Percentiles rank a stretch among this genome's conserved stretches.
These are phyloP conservation scores for Saccharomycopsis sp. DNA, from an alignment of 805 yeast genomes.

Conservation along the genomic window DNA sequence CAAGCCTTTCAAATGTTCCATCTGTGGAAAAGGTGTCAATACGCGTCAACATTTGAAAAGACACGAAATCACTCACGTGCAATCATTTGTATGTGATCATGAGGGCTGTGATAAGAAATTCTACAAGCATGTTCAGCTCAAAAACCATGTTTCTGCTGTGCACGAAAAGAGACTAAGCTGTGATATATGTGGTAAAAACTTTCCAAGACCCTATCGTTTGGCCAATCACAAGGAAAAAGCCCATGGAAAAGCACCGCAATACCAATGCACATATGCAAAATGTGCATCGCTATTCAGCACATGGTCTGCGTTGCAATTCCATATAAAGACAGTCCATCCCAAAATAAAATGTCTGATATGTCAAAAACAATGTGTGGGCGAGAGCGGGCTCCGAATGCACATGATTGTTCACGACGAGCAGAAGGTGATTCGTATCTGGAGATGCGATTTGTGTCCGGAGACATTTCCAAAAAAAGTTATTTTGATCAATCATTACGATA, in stretches of 20 bases:
- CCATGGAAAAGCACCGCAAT: constrained; percentile 51
- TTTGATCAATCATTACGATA: constrained; percentile 48
- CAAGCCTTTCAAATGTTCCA: constrained; percentile 66
- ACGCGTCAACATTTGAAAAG: constrained; percentile 74
- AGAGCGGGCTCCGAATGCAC: constrained; percentile 62
- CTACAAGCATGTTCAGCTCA: constrained; percentile 65
- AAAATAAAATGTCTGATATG: constrained; percentile 58
- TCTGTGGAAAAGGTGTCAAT: constrained; percentile 78
- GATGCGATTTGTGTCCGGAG: constrained; percentile 48
- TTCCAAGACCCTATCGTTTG: constrained; percentile 57
- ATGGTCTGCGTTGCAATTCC: constrained; percentile 69
- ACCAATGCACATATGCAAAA: constrained; percentile 56
- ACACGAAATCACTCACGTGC: constrained; percentile 76
- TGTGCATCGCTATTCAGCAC: constrained; percentile 57
- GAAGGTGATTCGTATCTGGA: constrained; percentile 54
- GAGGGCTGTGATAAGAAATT: constrained; percentile 63
- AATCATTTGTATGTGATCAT: constrained; percentile 52
- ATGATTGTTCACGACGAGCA: constrained; percentile 60
- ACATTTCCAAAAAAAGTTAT: constrained; percentile 52
- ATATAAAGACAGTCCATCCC: constrained; percentile 67
- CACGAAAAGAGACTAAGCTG: constrained; percentile 56
- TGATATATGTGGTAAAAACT: constrained; percentile 54
- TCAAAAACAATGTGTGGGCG: constrained; percentile 67
- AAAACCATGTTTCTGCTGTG: constrained; percentile 59
- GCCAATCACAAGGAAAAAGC: constrained; percentile 57